Evolutionary conservation across 164 flowering plant species (phyloP).

Genomic region (Brasenia schreberi): DNA sequence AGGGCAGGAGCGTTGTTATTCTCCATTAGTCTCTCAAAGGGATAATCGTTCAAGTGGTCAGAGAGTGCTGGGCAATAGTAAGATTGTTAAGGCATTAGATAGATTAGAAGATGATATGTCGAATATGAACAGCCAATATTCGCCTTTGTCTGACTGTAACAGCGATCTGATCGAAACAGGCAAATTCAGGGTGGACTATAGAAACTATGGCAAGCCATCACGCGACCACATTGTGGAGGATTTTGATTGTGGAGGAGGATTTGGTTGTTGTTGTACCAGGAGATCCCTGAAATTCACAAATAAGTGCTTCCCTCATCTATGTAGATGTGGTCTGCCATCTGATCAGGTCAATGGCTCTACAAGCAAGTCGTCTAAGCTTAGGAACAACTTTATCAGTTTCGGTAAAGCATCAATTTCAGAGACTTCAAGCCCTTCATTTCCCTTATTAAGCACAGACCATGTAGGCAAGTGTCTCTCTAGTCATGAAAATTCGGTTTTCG

Average conservation of each 20-base stretch:
- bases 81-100: background rate
- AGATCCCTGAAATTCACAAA: slow-evolving; percentile 41
- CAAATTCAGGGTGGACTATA: slow-evolving; percentile 16
- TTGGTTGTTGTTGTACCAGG: slow-evolving; percentile 73
- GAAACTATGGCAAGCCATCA: slow-evolving; percentile 23
- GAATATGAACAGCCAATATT: background rate
- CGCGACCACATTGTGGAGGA: slow-evolving; percentile 7
- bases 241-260: slow-evolving; percentile 40
- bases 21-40: background rate
- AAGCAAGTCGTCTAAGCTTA: background rate
- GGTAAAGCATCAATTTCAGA: background rate
- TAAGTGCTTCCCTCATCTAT: slow-evolving; percentile 13
- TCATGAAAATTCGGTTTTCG: background rate
- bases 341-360: background rate
- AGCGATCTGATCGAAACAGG: background rate
- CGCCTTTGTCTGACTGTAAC: background rate
- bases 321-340: background rate
- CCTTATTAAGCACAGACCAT: background rate
- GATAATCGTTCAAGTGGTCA: background rate
- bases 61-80: background rate
- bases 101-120: background rate
- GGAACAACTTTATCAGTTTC: background rate
- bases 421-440: background rate
- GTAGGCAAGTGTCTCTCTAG: background rate
- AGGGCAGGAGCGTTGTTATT: background rate